Percentiles rank a stretch among this genome's conserved stretches.
These are phyloP conservation scores for Aspergillus eucalypticola DNA, from an alignment of 2,329 filamentous ascomycete genomes.

Conservation along the genomic window DNA sequence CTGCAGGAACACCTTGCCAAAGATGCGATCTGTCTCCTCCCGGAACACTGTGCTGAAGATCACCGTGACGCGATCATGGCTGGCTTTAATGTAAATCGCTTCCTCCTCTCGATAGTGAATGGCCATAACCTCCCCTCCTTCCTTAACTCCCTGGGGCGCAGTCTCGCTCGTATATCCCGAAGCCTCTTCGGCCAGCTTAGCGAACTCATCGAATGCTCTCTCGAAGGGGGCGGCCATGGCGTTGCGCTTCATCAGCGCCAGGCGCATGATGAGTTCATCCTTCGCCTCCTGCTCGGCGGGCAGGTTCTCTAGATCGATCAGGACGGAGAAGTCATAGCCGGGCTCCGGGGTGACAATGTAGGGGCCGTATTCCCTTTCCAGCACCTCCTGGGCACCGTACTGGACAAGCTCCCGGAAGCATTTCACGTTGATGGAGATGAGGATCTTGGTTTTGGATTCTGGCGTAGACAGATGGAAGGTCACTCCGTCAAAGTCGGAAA, in stretches of 20 bases:
- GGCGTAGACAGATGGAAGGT: constrained; percentile 98
- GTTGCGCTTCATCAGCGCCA: constrained; percentile 93
- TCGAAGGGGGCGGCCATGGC: constrained; percentile 99
- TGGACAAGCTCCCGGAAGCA: constrained; percentile 90
- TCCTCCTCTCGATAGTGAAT: constrained; percentile 99
- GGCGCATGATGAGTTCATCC: constrained; percentile 81
- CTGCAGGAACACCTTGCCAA: constrained; percentile 97
- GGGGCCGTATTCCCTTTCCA: constrained; percentile 90
- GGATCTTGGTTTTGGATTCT: constrained; percentile 88
- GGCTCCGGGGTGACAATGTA: constrained; percentile 86
- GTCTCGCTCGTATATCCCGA: constrained; percentile 91
- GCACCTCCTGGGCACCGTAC: constrained; percentile 88
- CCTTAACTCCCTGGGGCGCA: constrained; percentile 83
- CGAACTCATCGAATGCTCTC: constrained; percentile 91
- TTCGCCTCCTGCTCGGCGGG: constrained; percentile 81
- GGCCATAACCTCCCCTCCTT: constrained; percentile 89
- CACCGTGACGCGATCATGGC: constrained; percentile 94
- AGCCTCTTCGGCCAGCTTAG: constrained; percentile 80
- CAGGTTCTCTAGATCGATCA: constrained; percentile 83
- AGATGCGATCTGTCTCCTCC: constrained; percentile 96
- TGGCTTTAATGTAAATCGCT: constrained; percentile 97
- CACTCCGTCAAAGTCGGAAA: constrained; percentile 98
- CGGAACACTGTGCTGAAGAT: constrained; percentile 99
- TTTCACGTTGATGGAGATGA: constrained; percentile 91
- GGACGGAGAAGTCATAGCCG: constrained; percentile 94